Evolutionary conservation across 2,329 filamentous ascomycete genomes (phyloP), one percentile per base, ranked within the genome.

Genomic region (Aspergillus sergii): DNA sequence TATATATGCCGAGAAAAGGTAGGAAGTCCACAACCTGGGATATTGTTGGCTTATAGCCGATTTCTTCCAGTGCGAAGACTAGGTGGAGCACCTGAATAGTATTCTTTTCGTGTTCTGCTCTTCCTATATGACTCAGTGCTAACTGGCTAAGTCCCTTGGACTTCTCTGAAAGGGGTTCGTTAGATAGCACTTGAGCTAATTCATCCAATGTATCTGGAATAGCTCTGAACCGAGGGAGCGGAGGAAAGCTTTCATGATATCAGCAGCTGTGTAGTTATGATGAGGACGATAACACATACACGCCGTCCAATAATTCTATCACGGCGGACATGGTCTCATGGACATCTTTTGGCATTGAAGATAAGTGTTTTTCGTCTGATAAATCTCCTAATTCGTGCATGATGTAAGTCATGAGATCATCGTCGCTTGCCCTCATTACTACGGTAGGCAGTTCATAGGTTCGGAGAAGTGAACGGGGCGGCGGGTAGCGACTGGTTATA

Each of bases 401-500:
- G 3, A 46, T 46, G n/a, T 23, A 46, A 21, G 9, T 10, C 23
- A 8, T 57, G 39, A 57, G 55, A 12, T 57, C 19, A 19, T 46
- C 26, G 7, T 57, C 19, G 36, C 10, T n/a, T 26, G 55, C 14
- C 26, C 39, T 45, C 3, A 1, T 32, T 30, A 4, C 26, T 39
- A 28, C 34, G 10, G 26, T 26, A 9, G 19, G 21, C 14, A 19
- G 23, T 16, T n/a, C 2, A 19, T 30, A 57, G 39, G 10, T 14
- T 23, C 21, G 43, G 2, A 46, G 10, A 46, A 46, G 43, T 8
- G 43, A 46, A 23, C 43, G 43, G 10, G 43, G 39, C 16, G 36
- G 26, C 39, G 55, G 39, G 12, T 32, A 45, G 28, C 26, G 55
- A n/a, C 55, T 57, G 6, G 39, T 57, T 39, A 57, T 28, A 4